phyloP scores from a whole-genome alignment of 2,329 filamentous ascomycete genomes.

The Fusarium mangiferae region DNA sequence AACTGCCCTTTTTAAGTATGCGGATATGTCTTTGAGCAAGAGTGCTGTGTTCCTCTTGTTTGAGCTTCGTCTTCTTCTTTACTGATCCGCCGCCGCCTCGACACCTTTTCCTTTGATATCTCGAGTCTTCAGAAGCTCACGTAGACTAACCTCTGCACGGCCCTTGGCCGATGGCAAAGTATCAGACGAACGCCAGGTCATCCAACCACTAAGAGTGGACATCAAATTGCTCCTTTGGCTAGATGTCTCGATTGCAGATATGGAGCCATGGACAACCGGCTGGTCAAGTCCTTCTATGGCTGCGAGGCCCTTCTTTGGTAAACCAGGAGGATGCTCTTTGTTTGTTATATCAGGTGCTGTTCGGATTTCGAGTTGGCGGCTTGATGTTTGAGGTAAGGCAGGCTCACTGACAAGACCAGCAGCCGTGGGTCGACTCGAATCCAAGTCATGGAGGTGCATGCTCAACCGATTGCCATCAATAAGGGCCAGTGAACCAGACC shows the following conservation, averaged over 20 bases:
- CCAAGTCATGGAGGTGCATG: slow-evolving; percentile 40
- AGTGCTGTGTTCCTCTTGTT: slow-evolving; percentile 44
- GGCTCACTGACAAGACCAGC: slow-evolving; percentile 64
- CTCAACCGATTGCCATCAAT: slow-evolving; percentile 52
- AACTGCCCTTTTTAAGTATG: not conserved
- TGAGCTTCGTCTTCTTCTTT: not conserved
- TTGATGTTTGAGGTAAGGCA: slow-evolving; percentile 67
- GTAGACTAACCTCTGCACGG: slow-evolving; percentile 66
- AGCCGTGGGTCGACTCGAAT: slow-evolving; percentile 50
- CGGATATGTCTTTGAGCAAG: slow-evolving; percentile 18
- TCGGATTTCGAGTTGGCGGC: slow-evolving; percentile 60
- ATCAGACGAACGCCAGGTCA: slow-evolving; percentile 54
- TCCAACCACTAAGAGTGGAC: slow-evolving; percentile 57
- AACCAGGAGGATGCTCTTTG: slow-evolving; percentile 35
- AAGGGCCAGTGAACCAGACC: slow-evolving; percentile 51
- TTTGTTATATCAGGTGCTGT: slow-evolving; percentile 45
- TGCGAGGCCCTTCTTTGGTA: slow-evolving; percentile 23
- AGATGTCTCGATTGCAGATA: slow-evolving; percentile 39
- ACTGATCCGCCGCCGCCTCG: slow-evolving; percentile 33
- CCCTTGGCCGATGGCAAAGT: slow-evolving; percentile 47
- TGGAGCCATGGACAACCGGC: slow-evolving; percentile 42
- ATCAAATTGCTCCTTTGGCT: slow-evolving; percentile 48
- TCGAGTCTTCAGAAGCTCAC: slow-evolving; percentile 59
- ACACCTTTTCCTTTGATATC: slow-evolving; percentile 50
- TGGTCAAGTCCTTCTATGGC: slow-evolving; percentile 42